These are phyloP conservation scores for Fusarium tricinctum DNA, from an alignment of 2,329 filamentous ascomycete species.

Conservation along the genomic window DNA sequence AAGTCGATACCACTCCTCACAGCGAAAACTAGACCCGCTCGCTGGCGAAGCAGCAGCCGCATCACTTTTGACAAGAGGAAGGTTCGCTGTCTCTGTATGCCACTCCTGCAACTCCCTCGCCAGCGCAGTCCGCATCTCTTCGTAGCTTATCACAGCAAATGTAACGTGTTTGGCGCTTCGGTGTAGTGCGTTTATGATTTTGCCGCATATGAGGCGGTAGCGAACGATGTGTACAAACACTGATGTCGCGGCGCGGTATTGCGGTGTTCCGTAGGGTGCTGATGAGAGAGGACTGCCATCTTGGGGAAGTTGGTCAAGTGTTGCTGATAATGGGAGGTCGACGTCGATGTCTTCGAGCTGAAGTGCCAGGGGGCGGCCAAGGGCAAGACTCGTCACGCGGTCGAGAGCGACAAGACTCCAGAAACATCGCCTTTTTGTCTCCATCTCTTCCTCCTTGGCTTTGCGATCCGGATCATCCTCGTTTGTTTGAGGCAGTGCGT, in stretches of 20 bases:
- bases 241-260: slow-evolving; percentile 47
- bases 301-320: slow-evolving; percentile 39
- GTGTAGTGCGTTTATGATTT: slow-evolving; percentile 55
- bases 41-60: slow-evolving; percentile 25
- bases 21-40: slow-evolving; percentile 57
- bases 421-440: slow-evolving; percentile 58
- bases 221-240: slow-evolving; percentile 58
- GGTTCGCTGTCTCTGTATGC: slow-evolving; percentile 47
- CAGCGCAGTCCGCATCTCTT: slow-evolving; percentile 41
- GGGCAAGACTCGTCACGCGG: slow-evolving; percentile 54
- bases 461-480: neutral
- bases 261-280: slow-evolving; percentile 41
- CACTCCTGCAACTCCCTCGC: slow-evolving; percentile 52
- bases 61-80: slow-evolving; percentile 50
- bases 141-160: slow-evolving; percentile 17
- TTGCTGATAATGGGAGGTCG: slow-evolving; percentile 49
- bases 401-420: slow-evolving; percentile 60
- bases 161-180: slow-evolving; percentile 45
- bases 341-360: slow-evolving; percentile 59
- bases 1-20: slow-evolving; percentile 59
- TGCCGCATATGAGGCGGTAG: slow-evolving; percentile 59
- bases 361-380: slow-evolving; percentile 58
- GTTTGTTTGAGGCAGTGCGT: slow-evolving; percentile 36
- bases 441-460: slow-evolving; percentile 47
- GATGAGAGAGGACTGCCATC: slow-evolving; percentile 32